Conservation (phyloP, 1,284 basidiomycete species). For the Puccinia coronata region DNA sequence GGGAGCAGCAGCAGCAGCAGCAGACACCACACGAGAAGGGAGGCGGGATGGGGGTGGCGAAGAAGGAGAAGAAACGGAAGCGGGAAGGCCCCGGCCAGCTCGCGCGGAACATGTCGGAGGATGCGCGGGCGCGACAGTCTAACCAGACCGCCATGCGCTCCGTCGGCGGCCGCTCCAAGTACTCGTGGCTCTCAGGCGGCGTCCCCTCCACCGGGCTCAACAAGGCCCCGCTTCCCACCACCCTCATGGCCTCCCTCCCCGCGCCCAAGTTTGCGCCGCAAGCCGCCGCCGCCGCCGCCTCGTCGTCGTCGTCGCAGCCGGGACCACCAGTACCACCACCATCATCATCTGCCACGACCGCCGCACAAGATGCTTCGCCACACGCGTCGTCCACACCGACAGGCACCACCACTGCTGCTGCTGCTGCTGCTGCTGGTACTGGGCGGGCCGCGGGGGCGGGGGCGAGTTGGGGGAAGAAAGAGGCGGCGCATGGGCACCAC, state of each 20-base stretch:
- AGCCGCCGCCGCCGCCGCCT: neutral
- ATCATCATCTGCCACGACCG: too few relatives aligned
- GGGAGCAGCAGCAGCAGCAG: too few relatives aligned
- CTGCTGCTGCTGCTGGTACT: too few relatives aligned
- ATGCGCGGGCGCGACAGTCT: conserved; percentile 81
- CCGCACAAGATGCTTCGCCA: too few relatives aligned
- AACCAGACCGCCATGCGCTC: conserved; percentile 82
- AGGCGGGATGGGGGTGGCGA: conserved; percentile 68
- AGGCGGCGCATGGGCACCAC: neutral
- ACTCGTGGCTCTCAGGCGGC: conserved; percentile 78
- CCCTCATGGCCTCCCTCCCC: conserved; percentile 15
- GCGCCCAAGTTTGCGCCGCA: conserved; percentile 37
- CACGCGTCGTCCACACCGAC: too few relatives aligned
- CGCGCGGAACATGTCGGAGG: conserved; percentile 80
- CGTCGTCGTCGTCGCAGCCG: too few relatives aligned
- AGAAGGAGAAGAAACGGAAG: conserved; percentile 63
- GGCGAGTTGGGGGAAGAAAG: too few relatives aligned
- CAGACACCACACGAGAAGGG: too few relatives aligned
- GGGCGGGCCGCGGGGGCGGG: too few relatives aligned
- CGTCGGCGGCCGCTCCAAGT: conserved; percentile 71
- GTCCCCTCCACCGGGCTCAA: conserved; percentile 56
- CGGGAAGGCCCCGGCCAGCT: conserved; percentile 70
- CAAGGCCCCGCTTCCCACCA: conserved; percentile 1
- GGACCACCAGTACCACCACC: neutral
- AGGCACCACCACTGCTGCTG: too few relatives aligned